phyloP scores from a whole-genome alignment of 2,329 filamentous ascomycete genomes.

The Rhynchosporium agropyri region DNA sequence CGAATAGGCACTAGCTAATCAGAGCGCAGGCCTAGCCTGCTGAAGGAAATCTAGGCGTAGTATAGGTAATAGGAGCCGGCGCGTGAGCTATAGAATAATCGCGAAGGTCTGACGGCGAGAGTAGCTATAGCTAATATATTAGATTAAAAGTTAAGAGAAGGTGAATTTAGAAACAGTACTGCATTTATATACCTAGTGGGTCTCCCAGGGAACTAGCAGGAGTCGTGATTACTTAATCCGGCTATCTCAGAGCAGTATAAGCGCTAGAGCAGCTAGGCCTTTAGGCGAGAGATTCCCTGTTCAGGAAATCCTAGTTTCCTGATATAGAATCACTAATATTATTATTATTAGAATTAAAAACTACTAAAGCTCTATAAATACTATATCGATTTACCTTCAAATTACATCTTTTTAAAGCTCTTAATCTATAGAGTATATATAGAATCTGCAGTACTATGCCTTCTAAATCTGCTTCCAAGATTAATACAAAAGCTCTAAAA shows the following conservation, averaged over 20 bases:
- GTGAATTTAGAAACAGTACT: not conserved
- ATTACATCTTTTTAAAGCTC: too few species aligned
- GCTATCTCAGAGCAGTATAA: not conserved
- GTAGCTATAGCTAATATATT: not conserved
- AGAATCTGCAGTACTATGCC: too few species aligned
- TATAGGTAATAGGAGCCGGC: not conserved
- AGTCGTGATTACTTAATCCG: constrained; percentile 3
- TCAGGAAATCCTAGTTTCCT: too few species aligned
- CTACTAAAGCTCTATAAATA: too few species aligned
- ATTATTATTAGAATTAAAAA: too few species aligned
- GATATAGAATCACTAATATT: too few species aligned
- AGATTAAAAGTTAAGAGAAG: not conserved
- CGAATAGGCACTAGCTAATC: not conserved
- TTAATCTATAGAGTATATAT: too few species aligned
- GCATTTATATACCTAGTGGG: not conserved
- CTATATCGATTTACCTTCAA: too few species aligned
- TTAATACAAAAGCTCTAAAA: too few species aligned
- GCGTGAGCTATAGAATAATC: not conserved
- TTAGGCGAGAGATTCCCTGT: not conserved
- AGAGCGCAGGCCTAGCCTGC: constrained; percentile 5
- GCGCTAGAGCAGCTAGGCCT: constrained; percentile 11
- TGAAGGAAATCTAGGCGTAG: constrained; percentile 7
- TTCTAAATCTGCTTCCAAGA: too few species aligned
- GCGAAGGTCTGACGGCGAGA: not conserved
- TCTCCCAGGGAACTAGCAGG: not conserved